A percentile compares a stretch with the other conserved stretches of the same genome.
These are phyloP conservation scores for Fragosphaeria purpurea DNA, from an alignment of 2,329 filamentous ascomycete genomes.

Conservation along the genomic window DNA sequence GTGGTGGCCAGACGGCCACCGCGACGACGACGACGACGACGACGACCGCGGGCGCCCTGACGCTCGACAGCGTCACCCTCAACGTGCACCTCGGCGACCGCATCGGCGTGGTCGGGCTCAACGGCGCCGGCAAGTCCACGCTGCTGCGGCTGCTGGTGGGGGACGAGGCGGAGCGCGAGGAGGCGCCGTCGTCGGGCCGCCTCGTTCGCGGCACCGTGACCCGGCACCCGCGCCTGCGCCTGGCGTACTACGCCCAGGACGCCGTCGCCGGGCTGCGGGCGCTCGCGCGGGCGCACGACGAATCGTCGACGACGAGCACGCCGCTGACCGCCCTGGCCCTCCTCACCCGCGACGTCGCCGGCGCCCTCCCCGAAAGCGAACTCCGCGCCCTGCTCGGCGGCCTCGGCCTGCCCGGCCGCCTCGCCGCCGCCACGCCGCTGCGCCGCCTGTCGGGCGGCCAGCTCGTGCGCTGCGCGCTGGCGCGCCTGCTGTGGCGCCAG, in stretches of 20 bases:
- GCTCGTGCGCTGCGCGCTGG: constrained; percentile 55
- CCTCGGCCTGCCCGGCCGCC: constrained; percentile 59
- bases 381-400: constrained; percentile 55
- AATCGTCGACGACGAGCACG: constrained; percentile 19
- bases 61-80: constrained; percentile 55
- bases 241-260: constrained; percentile 68
- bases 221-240: constrained; percentile 56
- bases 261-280: constrained; percentile 59
- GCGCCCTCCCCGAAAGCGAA: constrained; percentile 53
- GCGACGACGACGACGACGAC: too few species aligned
- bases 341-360: constrained; percentile 44
- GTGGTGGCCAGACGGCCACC: too few species aligned
- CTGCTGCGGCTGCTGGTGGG: constrained; percentile 62
- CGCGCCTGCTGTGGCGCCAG: constrained; percentile 54
- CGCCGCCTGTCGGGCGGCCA: constrained; percentile 71
- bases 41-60: constrained; percentile 17
- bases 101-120: constrained; percentile 66
- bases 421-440: constrained; percentile 64
- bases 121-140: constrained; percentile 75
- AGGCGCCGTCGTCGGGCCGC: not conserved
- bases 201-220: constrained; percentile 32
- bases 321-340: constrained; percentile 55
- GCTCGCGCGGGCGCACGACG: constrained; percentile 31
- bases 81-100: constrained; percentile 65
- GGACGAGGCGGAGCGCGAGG: constrained; percentile 48